Base-by-base conservation (phyloP, 176 grass and related monocot genomes). In the Olyra latifolia region DNA sequence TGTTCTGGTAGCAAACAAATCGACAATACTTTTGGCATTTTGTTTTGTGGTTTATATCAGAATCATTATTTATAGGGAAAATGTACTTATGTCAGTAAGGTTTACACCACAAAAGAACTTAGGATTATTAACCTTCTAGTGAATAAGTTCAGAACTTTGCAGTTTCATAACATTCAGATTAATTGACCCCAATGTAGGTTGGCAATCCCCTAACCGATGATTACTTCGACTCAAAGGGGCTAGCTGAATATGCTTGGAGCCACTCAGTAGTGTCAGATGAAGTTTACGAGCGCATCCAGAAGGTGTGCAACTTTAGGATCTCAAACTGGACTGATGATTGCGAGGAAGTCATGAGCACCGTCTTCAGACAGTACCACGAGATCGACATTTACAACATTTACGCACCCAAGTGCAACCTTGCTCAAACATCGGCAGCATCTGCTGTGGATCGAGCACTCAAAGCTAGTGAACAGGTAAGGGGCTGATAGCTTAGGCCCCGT, bases 381-480 rank as follows among this genome's bases (percentile, higher is more conserved):
- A 94, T 94, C 5, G 92, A 94, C 66, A 98, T 92, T 66, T 98
- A 94, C 83, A 94, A 94, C 58, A 92, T 98, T 79, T 98, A 94
- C 38, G 95, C 92, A 38, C 87, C 92, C 16, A 94, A 90, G 83
- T 94, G 92, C 77, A 98, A 88, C 68, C 89, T 94, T 86, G 69
- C 80, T 52, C 85, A 88, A 72, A 72, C 85, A 59, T 80, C 92
- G 54, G 45, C 77, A 62, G 25, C 69, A 71, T 79, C 56, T 28
- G 19, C 19, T 69, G 42, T 20, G 49, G 43, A 80, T 55, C 24
- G 25, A 52, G 43, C 3, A 75, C 16, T 84, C n/a, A 16, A 59
- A 62, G 48, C 46, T 75, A 84, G 65, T n/a, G 35, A 70, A 44
- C 70, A 84, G 71, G 87, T 89, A 60, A 70, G 77, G 20, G 15